Evolutionary conservation across 2,329 filamentous ascomycete genomes (phyloP).

Genomic region (Alternaria metachromatica): DNA sequence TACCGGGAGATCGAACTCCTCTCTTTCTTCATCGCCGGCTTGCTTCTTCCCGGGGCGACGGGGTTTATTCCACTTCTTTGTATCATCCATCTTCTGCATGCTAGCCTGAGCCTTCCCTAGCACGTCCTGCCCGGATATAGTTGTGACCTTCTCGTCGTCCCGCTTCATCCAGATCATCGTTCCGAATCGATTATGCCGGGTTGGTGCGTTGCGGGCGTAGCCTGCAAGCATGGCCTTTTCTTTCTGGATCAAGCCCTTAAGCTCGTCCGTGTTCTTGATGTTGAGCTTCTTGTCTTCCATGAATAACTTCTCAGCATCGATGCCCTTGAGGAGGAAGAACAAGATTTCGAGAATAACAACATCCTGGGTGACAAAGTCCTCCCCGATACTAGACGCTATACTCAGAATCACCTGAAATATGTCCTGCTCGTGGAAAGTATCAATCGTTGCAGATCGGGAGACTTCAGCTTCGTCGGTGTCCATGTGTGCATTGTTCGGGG

Average conservation of each 20-base stretch:
- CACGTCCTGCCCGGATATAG: conserved; percentile 86
- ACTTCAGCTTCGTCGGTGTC: conserved; percentile 91
- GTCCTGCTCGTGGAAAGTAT: conserved; percentile 89
- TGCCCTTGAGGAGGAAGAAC: conserved; percentile 90
- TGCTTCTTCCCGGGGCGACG: conserved; percentile 56
- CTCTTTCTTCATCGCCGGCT: conserved; percentile 45
- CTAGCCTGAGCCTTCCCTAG: conserved; percentile 75
- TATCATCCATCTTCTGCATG: conserved; percentile 86
- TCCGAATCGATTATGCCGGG: conserved; percentile 90
- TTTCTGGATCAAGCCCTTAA: conserved; percentile 76
- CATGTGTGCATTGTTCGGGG: conserved; percentile 73
- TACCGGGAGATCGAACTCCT: conserved; percentile 77
- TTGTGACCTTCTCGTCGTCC: conserved; percentile 81
- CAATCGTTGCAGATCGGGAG: conserved; percentile 84
- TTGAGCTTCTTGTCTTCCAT: conserved; percentile 77
- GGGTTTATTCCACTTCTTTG: conserved; percentile 89
- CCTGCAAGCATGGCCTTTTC: conserved; percentile 83
- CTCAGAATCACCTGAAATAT: conserved; percentile 86
- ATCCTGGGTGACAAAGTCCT: conserved; percentile 90
- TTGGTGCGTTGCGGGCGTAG: conserved; percentile 78
- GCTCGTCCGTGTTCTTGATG: conserved; percentile 73
- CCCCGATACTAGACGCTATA: conserved; percentile 88
- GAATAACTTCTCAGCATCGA: conserved; percentile 84
- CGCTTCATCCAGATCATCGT: conserved; percentile 97
- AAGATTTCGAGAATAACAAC: conserved; percentile 88